Conservation (phyloP, 2,329 filamentous ascomycete genomes). For the Neurospora crassa region DNA sequence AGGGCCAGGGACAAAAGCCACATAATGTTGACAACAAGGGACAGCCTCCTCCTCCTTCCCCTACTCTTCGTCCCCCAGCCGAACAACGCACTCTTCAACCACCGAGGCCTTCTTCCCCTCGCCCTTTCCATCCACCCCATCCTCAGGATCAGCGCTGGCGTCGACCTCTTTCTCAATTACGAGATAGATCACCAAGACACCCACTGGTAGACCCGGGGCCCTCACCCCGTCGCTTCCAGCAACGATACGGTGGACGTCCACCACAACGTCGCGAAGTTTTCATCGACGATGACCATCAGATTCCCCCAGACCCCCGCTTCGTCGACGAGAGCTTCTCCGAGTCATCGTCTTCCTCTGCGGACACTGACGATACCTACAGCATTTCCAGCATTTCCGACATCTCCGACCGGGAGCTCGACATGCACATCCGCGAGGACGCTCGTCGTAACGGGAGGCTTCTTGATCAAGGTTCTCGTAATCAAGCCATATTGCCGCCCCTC, state of each 20-base stretch:
- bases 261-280: slow-evolving; percentile 1
- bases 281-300: slow-evolving; percentile 1
- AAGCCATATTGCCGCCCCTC: background rate
- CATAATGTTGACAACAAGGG: background rate
- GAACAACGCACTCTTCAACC: background rate
- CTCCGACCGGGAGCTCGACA: slow-evolving; percentile 21
- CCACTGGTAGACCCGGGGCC: background rate
- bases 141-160: background rate
- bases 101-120: background rate
- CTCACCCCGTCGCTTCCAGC: background rate
- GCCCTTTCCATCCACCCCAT: background rate
- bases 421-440: slow-evolving; percentile 12
- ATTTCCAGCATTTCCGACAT: slow-evolving; percentile 19
- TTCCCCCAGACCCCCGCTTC: background rate
- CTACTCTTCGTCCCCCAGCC: background rate
- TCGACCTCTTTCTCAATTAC: background rate
- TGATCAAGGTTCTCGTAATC: background rate
- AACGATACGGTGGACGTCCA: background rate
- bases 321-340: slow-evolving; percentile 6
- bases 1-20: background rate
- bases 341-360: background rate
- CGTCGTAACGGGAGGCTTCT: background rate
- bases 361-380: slow-evolving; percentile 13
- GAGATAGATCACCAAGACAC: background rate
- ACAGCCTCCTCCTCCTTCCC: background rate